Base-by-base conservation (phyloP, 2,329 filamentous ascomycete genomes). In the Sclerotinia nivalis region DNA sequence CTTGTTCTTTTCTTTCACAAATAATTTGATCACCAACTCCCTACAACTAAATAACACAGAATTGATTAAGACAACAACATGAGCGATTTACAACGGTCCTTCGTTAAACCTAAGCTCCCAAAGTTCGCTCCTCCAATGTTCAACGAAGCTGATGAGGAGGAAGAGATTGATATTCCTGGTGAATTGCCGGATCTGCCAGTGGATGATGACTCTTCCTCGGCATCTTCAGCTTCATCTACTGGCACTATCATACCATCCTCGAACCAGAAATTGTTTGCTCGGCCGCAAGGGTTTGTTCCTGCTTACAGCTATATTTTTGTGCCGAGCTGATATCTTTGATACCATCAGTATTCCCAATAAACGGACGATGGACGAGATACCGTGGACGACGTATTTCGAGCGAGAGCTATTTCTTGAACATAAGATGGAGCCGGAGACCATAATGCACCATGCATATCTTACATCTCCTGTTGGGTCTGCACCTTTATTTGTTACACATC, bases 381-480 rank as follows among this genome's bases (percentile, higher is more conserved):
- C 91, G 47, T 99, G 96, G 96, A 93, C 92, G 34, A 88, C 91
- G 50, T 98, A 93, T 82, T 98, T 97, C 81, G 88, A 93, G 73
- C 89, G 93, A 76, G 95, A 98, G 79, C 84, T 98, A 69, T 93
- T 88, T 76, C 84, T 98, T 65, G 83, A 86, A 70, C 82, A 83
- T 66, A 79, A 81, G 61, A 76, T 80, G 49, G 79, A 80, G 15
- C 76, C 79, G 18, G 74, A 73, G 45, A 81, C 82, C 31, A 86
- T 93, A 55, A 87, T 84, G 66, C 91, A 94, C 78, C 96, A 99
- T 82, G 92, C 88, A 70, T 98, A 98, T 80, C 84, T 98, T 56
- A 97, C 89, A 28, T 93, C 93, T 0, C 94, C 95, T 0, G 79
- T 83, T 12, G 85, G 86, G 55, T 89, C 86, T 50, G 92, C 91